These are phyloP conservation scores for Suillus decipiens DNA, from an alignment of 768 basidiomycete genomes.

Conservation along the genomic window DNA sequence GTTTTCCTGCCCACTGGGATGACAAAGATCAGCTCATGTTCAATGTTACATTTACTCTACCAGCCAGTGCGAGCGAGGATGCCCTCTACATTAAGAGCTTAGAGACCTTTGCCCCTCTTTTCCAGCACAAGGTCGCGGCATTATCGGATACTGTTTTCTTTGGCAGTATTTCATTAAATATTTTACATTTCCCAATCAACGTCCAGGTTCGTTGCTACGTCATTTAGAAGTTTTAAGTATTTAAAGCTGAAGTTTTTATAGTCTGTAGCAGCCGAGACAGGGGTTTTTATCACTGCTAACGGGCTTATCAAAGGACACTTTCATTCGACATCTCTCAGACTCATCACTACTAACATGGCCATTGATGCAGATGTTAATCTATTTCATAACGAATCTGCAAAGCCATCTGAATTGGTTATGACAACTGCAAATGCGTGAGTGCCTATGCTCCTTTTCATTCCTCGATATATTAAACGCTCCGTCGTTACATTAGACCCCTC, in stretches of 20 bases:
- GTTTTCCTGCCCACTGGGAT: conserved; percentile 1
- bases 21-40: conserved; percentile 25
- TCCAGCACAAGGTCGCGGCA: conserved; percentile 29
- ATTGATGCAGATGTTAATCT: conserved; percentile 33
- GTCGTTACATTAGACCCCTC: conserved; percentile 19
- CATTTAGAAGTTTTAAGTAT: background rate
- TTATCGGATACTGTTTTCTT: conserved; percentile 32
- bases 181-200: conserved; percentile 28
- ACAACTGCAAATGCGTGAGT: background rate
- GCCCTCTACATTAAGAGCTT: conserved; percentile 31
- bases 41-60: conserved; percentile 33
- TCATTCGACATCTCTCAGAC: conserved; percentile 29
- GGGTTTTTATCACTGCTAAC: conserved; percentile 32
- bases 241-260: conserved; percentile 14
- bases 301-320: conserved; percentile 40
- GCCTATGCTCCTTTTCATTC: background rate
- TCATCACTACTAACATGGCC: conserved; percentile 37
- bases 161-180: conserved; percentile 22
- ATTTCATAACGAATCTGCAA: conserved; percentile 3
- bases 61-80: conserved; percentile 15
- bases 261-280: conserved; percentile 32
- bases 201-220: conserved; percentile 27
- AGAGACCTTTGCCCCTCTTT: conserved; percentile 30
- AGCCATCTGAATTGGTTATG: background rate
- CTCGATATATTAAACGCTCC: background rate